Percentiles rank a stretch among this genome's conserved stretches.
These are phyloP conservation scores for Mycosphaerella arachidis DNA, from an alignment of 2,329 filamentous ascomycete genomes.

Conservation along the genomic window DNA sequence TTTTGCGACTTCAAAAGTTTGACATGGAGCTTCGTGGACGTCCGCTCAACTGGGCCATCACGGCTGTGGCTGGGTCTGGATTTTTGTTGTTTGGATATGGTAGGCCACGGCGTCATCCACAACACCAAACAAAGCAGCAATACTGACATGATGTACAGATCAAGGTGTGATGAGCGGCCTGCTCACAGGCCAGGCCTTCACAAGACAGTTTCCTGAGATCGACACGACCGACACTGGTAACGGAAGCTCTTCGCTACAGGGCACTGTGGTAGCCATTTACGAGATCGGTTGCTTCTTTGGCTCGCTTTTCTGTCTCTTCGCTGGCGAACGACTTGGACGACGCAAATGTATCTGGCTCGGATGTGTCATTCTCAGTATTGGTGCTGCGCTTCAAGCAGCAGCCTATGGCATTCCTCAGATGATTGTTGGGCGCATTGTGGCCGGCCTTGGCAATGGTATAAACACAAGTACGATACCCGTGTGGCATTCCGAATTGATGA, in stretches of 20 bases:
- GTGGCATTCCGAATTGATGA: constrained; percentile 44
- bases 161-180: constrained; percentile 15
- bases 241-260: constrained; percentile 16
- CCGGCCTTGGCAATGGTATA: constrained; percentile 44
- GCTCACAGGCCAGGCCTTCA: constrained; percentile 13
- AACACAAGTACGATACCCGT: constrained; percentile 28
- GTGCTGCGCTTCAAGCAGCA: constrained; percentile 44
- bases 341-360: constrained; percentile 46
- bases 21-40: constrained; percentile 13
- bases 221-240: constrained; percentile 11
- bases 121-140: neutral
- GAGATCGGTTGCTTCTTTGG: constrained; percentile 58
- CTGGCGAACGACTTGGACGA: constrained; percentile 45
- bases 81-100: constrained; percentile 19
- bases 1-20: neutral
- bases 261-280: constrained; percentile 52
- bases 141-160: neutral
- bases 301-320: constrained; percentile 43
- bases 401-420: constrained; percentile 37
- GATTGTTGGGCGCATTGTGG: constrained; percentile 46
- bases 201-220: constrained; percentile 16
- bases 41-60: constrained; percentile 16
- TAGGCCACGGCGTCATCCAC: constrained; percentile 1
- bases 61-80: constrained; percentile 15
- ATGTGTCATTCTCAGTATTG: constrained; percentile 45